These are phyloP conservation scores for Melastoma malabathricum DNA, from an alignment of 345 rosid species.

Conservation along the genomic window DNA sequence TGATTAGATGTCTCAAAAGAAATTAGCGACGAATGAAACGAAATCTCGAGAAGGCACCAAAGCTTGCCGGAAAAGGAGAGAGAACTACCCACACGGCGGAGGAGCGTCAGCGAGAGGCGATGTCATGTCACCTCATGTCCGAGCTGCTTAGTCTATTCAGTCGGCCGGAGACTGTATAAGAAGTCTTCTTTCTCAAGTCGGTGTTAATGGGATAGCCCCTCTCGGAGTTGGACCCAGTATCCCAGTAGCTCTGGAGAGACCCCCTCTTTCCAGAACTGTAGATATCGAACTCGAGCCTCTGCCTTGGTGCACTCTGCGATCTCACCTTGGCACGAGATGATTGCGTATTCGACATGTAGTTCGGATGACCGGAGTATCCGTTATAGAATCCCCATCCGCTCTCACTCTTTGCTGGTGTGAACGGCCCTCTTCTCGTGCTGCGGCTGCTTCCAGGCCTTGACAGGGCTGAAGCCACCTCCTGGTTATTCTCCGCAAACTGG, in stretches of 20 bases:
- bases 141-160: conserved; percentile 21
- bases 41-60: neutral
- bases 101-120: neutral
- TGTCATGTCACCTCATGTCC: conserved; percentile 18
- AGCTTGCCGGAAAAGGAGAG: conserved; percentile 7
- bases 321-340: conserved; percentile 65
- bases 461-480: conserved; percentile 38
- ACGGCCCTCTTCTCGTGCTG: conserved; percentile 53
- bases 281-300: conserved; percentile 57
- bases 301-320: conserved; percentile 96
- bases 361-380: conserved; percentile 57
- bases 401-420: conserved; percentile 72
- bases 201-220: conserved; percentile 24
- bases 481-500: conserved; percentile 56
- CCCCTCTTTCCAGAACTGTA: conserved; percentile 21
- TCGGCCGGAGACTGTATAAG: conserved; percentile 17
- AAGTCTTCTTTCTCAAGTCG: conserved; percentile 20
- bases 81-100: neutral
- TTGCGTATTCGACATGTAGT: conserved; percentile 87
- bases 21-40: too few relatives aligned
- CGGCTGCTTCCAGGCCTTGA: conserved; percentile 60
- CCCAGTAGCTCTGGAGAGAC: conserved; percentile 33
- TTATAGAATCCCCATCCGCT: conserved; percentile 50
- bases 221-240: conserved; percentile 26
- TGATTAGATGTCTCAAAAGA: too few relatives aligned